These are phyloP conservation scores for Hypholoma sublateritium DNA, from an alignment of 768 basidiomycete genomes.

Conservation along the genomic window DNA sequence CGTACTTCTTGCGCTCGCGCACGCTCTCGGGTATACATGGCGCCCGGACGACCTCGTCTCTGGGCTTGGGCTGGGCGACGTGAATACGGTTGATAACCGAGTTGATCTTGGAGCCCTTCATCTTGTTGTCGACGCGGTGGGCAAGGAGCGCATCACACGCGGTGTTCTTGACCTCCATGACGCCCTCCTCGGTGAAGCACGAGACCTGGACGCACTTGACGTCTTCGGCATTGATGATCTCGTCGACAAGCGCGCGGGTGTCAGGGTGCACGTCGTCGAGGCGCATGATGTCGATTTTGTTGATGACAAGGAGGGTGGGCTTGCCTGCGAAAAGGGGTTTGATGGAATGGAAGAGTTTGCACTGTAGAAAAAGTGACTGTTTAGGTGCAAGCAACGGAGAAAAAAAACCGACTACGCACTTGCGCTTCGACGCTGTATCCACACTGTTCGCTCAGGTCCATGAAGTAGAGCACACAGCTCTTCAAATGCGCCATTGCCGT, in stretches of 20 bases:
- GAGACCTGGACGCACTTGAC: conserved; percentile 84
- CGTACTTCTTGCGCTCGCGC: conserved; percentile 76
- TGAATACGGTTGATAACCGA: conserved; percentile 93
- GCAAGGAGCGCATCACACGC: conserved; percentile 96
- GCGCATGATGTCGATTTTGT: conserved; percentile 94
- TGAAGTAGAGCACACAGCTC: conserved; percentile 93
- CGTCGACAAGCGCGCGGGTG: conserved; percentile 77
- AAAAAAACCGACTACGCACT: conserved; percentile 44
- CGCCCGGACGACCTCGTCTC: conserved; percentile 86
- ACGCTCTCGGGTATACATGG: conserved; percentile 90
- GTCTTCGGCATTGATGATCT: conserved; percentile 75
- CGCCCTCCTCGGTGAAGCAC: conserved; percentile 95
- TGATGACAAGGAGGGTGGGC: conserved; percentile 92
- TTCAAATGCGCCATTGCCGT: conserved; percentile 97
- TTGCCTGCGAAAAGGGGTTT: conserved; percentile 96
- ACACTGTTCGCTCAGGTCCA: conserved; percentile 98
- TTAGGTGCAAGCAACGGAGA: conserved; percentile 2
- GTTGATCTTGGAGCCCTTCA: conserved; percentile 92
- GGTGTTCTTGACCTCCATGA: conserved; percentile 93
- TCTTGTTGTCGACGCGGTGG: conserved; percentile 90
- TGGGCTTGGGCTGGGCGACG: conserved; percentile 85
- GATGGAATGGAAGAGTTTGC: conserved; percentile 98
- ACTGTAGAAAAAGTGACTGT: conserved; percentile 44
- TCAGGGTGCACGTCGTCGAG: conserved; percentile 82
- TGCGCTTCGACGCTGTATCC: conserved; percentile 97